Base-by-base conservation (phyloP, 2,329 filamentous ascomycete genomes). In the Hortaea sp. region DNA sequence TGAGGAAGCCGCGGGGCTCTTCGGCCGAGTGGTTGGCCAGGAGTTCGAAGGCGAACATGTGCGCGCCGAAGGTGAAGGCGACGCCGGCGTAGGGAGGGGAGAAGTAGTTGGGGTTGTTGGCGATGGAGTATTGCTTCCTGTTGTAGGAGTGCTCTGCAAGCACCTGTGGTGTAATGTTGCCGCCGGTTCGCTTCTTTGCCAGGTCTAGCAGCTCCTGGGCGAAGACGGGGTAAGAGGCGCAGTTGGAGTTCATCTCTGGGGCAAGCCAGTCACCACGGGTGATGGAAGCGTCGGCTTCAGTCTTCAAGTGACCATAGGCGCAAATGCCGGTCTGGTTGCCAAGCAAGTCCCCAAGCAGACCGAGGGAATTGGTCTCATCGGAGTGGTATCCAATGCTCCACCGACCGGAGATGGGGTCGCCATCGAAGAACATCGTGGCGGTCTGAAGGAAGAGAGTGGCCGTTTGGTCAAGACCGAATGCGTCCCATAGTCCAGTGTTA, bases 31-130 rank as follows among this genome's bases (percentile, higher is more conserved):
- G 56, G 46, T 58, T 58, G 40, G 54, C 52, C 5, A 58, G 39
- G 7, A 58, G 46, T 31, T 53, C 47, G 28, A 47, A 54, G 13
- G 55, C 53, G 43, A 58, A 58, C 55, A 58, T 58, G 50, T 58
- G 55, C 5, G 55, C 55, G 29, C 55, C 55, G 44, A 58, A 58
- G 41, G 55, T 58, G 54, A 58, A 58, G 7, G 55, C 55, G 13
- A 58, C 49, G 42, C 55, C 55, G 9, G 55, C 53, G 41, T 58
- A 58, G 11, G 53, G 45, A 6, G 55, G 55, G 9, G 48, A 47
- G 50, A 53, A 58, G 41, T 58, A 58, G 49, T 58, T 58, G 31
- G 54, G 55, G 44, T 58, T 58, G 44, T 50, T 58, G 47, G 55
- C 55, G 40, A 58, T 55, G 27, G 49, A 53, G 53, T 56, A 47